A percentile compares a stretch with the other conserved stretches of the same genome.
Conservation (phyloP, 2,329 filamentous ascomycete genomes). For the Talaromyces pinophilus region DNA sequence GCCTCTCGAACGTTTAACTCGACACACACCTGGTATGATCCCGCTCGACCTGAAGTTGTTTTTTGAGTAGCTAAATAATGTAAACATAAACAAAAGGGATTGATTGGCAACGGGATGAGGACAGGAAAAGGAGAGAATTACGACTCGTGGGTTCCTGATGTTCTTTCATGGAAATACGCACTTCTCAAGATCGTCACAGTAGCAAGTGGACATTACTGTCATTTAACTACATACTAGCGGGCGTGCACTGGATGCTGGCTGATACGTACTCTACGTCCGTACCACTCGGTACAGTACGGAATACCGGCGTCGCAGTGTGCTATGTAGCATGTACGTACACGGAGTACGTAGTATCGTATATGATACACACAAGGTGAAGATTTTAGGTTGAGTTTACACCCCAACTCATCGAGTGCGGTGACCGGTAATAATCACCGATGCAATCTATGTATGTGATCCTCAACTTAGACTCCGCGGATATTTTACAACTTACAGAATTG, state of each 20-base stretch:
- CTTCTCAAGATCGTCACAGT: slow-evolving; percentile 2
- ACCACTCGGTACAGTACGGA: slow-evolving; percentile 1
- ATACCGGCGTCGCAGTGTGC: not conserved
- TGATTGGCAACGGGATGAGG: not conserved
- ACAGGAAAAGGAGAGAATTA: not conserved
- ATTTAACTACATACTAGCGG: slow-evolving; percentile 1
- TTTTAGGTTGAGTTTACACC: not conserved
- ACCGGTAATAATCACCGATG: slow-evolving; percentile 2
- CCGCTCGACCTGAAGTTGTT: not conserved
- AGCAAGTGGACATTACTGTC: slow-evolving; percentile 3
- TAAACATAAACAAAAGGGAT: not conserved
- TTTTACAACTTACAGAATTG: not conserved
- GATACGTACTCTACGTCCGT: not conserved
- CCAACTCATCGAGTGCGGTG: not conserved
- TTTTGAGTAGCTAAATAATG: not conserved
- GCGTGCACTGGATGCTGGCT: not conserved
- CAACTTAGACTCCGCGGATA: not conserved
- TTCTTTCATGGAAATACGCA: not conserved
- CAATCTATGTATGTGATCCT: not conserved
- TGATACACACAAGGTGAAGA: slow-evolving; percentile 6
- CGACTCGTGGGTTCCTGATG: not conserved
- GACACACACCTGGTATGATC: not conserved
- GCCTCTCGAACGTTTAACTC: slow-evolving; percentile 8
- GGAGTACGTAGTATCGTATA: not conserved
- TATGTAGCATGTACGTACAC: no score